Evolutionary conservation across 352 stramenopile species (phyloP), one percentile per base, ranked within the genome.

Genomic region (Phytophthora chlamydospora): DNA sequence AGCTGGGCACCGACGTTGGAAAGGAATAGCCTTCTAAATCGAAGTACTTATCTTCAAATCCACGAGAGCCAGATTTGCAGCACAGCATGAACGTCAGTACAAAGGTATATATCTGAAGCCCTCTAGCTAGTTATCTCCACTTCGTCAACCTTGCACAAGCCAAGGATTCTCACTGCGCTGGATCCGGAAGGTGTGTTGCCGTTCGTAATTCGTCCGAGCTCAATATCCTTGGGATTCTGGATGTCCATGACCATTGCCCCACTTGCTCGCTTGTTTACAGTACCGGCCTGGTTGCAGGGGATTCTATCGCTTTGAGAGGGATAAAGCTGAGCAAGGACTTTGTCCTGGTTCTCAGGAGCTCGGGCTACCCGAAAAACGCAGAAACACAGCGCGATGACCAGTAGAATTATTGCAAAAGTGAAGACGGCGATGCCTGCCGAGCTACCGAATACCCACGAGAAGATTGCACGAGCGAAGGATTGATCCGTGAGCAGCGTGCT

Each of bases 311-410:
- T 39, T 21, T 48, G 38, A n/a, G 49, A 41, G 13, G 65, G 54
- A 35, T 67, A 59, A 3, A 74, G 46, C 0, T 35, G 50, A 35
- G 61, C 24, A 17, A 74, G 68, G 31, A 80, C 61, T 21, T 74
- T 76, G 62, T 91, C 82, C 42, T 86, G 82, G 53, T 91, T 88
- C 43, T 91, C 83, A 0, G 83, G 83, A 3, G 83, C 76, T 46
- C 72, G 70, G 24, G 58, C 78, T 12, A 86, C 44, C n/a, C 80
- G 78, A 70, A 77, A 90, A 12, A 81, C 50, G 41, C 78, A 88
- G 58, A 80, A 89, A 38, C 68, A 61, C 0, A 80, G 10, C 5
- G 76, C 62, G 21, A 83, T 62, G 11, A 80, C 59, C 1, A 79
- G 33, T 3, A 86, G 16, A 8, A 76, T 52, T n/a, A 74, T 46